These are phyloP conservation scores for Aspergillus fischeri DNA, from an alignment of 2,329 filamentous ascomycete genomes.

Conservation along the genomic window DNA sequence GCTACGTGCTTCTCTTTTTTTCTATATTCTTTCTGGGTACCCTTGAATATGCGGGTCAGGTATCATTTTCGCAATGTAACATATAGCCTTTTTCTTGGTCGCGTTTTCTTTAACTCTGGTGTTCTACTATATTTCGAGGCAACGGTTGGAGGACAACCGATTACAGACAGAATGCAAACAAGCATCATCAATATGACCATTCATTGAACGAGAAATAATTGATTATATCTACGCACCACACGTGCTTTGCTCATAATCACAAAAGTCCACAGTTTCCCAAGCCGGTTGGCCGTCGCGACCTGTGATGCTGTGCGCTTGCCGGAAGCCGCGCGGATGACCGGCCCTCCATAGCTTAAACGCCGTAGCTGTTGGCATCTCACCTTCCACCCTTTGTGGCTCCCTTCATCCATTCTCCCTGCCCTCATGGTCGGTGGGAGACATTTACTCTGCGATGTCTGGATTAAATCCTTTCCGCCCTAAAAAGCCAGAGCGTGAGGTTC, in stretches of 20 bases:
- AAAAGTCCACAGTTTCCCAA: neutral
- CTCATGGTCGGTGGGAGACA: constrained; percentile 28
- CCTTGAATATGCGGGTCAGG: constrained; percentile 1
- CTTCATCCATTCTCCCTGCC: constrained; percentile 10
- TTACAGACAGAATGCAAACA: neutral
- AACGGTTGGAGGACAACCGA: neutral
- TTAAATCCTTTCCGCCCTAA: constrained; percentile 50
- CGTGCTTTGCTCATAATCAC: neutral
- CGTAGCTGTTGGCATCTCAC: neutral
- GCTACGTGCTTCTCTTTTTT: neutral
- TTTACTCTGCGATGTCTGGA: constrained; percentile 41
- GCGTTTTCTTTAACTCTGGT: neutral
- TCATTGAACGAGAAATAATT: neutral
- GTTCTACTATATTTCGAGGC: neutral
- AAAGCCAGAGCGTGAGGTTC: constrained; percentile 30
- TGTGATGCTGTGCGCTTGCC: constrained; percentile 3
- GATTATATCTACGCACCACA: neutral
- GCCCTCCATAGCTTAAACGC: neutral
- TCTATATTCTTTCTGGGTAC: constrained; percentile 2
- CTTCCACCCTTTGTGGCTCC: constrained; percentile 6
- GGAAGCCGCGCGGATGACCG: constrained; percentile 9
- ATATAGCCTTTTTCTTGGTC: constrained; percentile 13
- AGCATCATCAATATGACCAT: neutral
- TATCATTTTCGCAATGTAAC: constrained; percentile 13
- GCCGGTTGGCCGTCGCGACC: constrained; percentile 1